phyloP scores from a whole-genome alignment of 495 filamentous ascomycete genomes.

The Entonaema liquescens region DNA sequence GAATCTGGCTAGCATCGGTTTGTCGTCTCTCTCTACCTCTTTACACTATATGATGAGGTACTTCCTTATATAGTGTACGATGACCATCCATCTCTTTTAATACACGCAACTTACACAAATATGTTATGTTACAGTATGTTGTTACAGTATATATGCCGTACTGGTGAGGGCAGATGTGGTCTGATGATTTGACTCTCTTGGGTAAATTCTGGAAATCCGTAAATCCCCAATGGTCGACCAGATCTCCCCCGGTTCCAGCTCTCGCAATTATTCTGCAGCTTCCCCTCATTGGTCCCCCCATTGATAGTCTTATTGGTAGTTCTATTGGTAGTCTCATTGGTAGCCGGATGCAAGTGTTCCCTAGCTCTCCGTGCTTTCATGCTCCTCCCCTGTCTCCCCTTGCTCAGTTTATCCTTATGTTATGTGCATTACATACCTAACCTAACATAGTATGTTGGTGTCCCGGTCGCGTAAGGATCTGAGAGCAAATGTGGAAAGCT shows the following conservation, averaged over 20 bases:
- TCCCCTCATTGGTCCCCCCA: constrained; percentile 7
- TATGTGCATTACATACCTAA: background rate
- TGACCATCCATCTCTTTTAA: background rate
- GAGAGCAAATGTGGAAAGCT: constrained; percentile 39
- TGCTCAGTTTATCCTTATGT: background rate
- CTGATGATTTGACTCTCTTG: constrained; percentile 5
- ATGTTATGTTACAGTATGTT: background rate
- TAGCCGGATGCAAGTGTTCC: constrained; percentile 41
- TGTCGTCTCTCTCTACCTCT: background rate
- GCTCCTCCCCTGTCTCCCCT: constrained; percentile 1
- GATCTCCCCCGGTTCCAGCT: constrained; percentile 20
- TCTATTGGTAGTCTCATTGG: constrained; percentile 19
- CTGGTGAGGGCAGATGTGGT: background rate
- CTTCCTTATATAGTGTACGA: background rate
- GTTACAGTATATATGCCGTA: background rate
- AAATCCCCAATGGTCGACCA: background rate
- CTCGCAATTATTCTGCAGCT: constrained; percentile 30
- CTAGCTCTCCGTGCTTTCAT: constrained; percentile 20
- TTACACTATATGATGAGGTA: background rate
- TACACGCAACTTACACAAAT: background rate
- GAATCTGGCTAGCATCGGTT: background rate
- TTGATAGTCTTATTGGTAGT: background rate
- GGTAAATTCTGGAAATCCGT: constrained; percentile 30
- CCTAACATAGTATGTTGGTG: constrained; percentile 1
- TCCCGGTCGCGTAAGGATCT: constrained; percentile 37